Percentiles rank a stretch among this genome's conserved stretches.
Evolutionary conservation across 805 yeast genomes (phyloP).

Genomic region (Yarrowia bubula): DNA sequence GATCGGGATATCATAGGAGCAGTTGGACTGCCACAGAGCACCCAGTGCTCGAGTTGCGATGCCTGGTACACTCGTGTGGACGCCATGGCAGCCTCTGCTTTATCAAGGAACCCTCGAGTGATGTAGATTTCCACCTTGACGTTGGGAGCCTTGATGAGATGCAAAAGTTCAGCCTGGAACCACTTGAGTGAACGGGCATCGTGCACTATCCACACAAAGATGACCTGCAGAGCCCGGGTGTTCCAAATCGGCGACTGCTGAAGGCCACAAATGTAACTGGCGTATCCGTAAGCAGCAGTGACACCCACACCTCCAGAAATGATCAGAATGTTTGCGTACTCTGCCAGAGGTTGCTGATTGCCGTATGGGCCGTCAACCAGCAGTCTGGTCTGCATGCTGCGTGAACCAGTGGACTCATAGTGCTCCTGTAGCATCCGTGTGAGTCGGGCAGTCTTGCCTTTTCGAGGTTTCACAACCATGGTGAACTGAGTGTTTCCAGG

Average conservation of each 20-base stretch:
- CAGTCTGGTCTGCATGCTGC: neutral
- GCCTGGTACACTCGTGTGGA: constrained; percentile 13
- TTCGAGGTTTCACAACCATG: constrained; percentile 19
- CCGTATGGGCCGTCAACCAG: constrained; percentile 18
- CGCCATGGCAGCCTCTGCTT: neutral
- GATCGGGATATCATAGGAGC: constrained; percentile 14
- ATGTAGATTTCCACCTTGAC: constrained; percentile 13
- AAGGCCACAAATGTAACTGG: neutral
- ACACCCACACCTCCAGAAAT: constrained; percentile 7
- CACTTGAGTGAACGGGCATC: constrained; percentile 4
- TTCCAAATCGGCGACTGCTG: neutral
- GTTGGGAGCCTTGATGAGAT: constrained; percentile 8
- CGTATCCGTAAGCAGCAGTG: constrained; percentile 16
- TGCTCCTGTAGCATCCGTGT: constrained; percentile 14
- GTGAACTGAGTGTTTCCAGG: constrained; percentile 12
- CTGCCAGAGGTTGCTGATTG: neutral
- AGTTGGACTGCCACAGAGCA: constrained; percentile 8
- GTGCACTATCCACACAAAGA: constrained; percentile 8
- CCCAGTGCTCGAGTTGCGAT: constrained; percentile 10
- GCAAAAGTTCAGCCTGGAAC: constrained; percentile 12
- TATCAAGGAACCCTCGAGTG: neutral
- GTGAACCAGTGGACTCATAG: constrained; percentile 4
- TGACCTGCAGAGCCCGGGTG: neutral
- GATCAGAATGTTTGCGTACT: constrained; percentile 9
- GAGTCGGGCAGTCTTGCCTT: constrained; percentile 1